A percentile compares a stretch with the other conserved stretches of the same genome.
These are phyloP conservation scores for Starmerella etchellsii DNA, from an alignment of 805 yeast genomes.

Conservation along the genomic window DNA sequence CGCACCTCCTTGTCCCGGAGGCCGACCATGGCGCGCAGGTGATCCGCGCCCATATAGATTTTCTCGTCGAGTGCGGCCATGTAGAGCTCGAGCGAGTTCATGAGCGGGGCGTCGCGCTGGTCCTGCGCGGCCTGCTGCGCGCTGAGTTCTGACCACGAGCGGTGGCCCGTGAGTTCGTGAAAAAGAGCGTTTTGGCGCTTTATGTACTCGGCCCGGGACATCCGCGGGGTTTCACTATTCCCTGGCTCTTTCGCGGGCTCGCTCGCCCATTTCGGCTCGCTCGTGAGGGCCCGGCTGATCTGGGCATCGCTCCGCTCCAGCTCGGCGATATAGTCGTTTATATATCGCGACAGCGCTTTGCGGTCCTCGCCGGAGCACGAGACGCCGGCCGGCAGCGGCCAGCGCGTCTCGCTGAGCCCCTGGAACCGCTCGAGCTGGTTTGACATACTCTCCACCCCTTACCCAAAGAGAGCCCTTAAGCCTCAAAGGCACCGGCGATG, in stretches of 20 bases:
- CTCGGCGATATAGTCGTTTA: conserved; percentile 9
- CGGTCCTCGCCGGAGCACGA: conserved; percentile 11
- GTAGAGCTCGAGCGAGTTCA: conserved; percentile 18
- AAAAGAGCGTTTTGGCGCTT: conserved; percentile 22
- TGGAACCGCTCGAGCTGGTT: conserved; percentile 15
- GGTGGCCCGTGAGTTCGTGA: conserved; percentile 19
- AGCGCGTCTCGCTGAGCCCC: conserved; percentile 15
- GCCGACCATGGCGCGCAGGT: conserved; percentile 15
- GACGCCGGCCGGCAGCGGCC: conserved; percentile 11
- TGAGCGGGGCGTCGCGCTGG: conserved; percentile 10
- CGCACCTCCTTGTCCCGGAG: conserved; percentile 13
- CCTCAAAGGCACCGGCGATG: background rate
- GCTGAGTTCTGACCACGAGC: conserved; percentile 9
- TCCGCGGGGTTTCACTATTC: background rate
- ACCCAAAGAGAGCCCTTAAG: background rate
- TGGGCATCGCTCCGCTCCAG: conserved; percentile 7
- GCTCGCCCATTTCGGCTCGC: conserved; percentile 12
- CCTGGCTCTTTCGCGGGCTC: background rate
- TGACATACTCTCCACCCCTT: conserved; percentile 4
- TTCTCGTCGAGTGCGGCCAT: conserved; percentile 24
- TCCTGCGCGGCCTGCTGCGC: conserved; percentile 7
- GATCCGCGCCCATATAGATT: conserved; percentile 20
- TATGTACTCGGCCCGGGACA: conserved; percentile 19
- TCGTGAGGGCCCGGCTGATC: background rate
- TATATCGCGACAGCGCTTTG: conserved; percentile 16